Conservation (phyloP, 192 early-diverging fungal genomes). For the Podila verticillata region DNA sequence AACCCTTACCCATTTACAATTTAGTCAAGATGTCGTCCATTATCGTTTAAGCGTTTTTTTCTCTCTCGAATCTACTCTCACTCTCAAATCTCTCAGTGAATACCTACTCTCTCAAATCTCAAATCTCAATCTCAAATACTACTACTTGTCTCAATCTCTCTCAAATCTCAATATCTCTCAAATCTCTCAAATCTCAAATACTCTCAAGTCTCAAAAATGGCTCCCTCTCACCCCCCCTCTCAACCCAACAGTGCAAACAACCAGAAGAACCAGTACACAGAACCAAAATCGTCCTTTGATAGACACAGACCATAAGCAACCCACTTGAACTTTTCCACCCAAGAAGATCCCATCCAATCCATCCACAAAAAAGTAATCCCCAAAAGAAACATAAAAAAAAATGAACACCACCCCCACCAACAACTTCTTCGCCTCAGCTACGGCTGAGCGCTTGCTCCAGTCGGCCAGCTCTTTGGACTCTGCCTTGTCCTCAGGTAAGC, state of each 20-base stretch:
- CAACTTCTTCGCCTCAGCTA: slow-evolving; percentile 18
- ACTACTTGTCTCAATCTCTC: slow-evolving; percentile 2
- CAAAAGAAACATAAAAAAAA: slow-evolving; percentile 21
- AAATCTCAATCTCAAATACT: slow-evolving; percentile 4
- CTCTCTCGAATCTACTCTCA: slow-evolving; percentile 10
- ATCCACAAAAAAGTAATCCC: neutral
- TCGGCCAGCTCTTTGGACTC: slow-evolving; percentile 47
- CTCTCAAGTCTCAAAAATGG: slow-evolving; percentile 44
- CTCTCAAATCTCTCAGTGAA: slow-evolving; percentile 9
- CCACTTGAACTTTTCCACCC: neutral
- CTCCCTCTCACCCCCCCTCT: slow-evolving; percentile 53
- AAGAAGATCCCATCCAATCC: slow-evolving; percentile 1
- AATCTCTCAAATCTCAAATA: slow-evolving; percentile 12
- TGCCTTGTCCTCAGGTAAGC: slow-evolving; percentile 13
- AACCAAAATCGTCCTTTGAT: slow-evolving; percentile 43
- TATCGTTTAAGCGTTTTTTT: slow-evolving; percentile 50
- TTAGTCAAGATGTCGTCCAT: slow-evolving; percentile 53
- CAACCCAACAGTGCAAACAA: slow-evolving; percentile 19
- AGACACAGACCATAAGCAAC: slow-evolving; percentile 44
- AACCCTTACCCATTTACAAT: slow-evolving; percentile 9
- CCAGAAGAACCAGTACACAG: slow-evolving; percentile 14
- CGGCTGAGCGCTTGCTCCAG: slow-evolving; percentile 49
- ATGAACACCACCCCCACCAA: slow-evolving; percentile 39
- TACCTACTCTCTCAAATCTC: slow-evolving; percentile 10
- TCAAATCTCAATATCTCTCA: slow-evolving; percentile 29